Base-by-base conservation (phyloP, 106 monocot species). In the Narthecium ossifragum region DNA sequence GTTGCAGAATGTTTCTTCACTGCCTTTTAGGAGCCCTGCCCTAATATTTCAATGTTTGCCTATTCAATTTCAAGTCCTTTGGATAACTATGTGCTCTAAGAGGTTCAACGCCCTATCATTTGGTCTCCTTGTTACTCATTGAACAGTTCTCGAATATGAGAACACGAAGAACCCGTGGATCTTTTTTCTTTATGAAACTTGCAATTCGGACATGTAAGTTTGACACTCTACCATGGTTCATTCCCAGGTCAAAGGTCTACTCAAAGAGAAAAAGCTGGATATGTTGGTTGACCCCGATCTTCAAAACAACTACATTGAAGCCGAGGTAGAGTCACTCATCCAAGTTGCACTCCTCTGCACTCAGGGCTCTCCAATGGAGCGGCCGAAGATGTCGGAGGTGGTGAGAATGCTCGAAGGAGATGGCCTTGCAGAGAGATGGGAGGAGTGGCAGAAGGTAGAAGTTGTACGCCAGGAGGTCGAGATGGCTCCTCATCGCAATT, bases 391-490 rank as follows among this genome's bases (percentile, higher is more conserved):
- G 87, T 75, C 87, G 1, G 87, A 88, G 61, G 87, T 88, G 6
- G 87, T 88, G 20, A 61, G 87, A 39, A 88, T 87, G 86, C 75
- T 87, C n/a, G 86, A 87, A 78, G 86, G 86, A 4, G 86, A 82
- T 43, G 86, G 86, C 33, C 82, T 88, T 24, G 82, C 82, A 3
- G 87, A 82, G 72, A 72, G 82, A 25, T 88, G 87, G 87, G 87
- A 88, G 56, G 87, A 82, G 56, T 88, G 87, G 87, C 87, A 88
- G 54, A 76, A 81, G 51, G 75, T 82, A 0, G 87, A 88, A 57
- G 87, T 88, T 2, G 63, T 79, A 18, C 64, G 79, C 13, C 69
- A 76, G 20, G 79, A 82, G 12, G 36, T 21, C 59, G 8, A 71
- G 43, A 18, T 69, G 27, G 60, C 55, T 14, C 70, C 71, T 10